phyloP scores from a whole-genome alignment of 1,284 basidiomycete genomes.

The Ganoderma leucocontextum region DNA sequence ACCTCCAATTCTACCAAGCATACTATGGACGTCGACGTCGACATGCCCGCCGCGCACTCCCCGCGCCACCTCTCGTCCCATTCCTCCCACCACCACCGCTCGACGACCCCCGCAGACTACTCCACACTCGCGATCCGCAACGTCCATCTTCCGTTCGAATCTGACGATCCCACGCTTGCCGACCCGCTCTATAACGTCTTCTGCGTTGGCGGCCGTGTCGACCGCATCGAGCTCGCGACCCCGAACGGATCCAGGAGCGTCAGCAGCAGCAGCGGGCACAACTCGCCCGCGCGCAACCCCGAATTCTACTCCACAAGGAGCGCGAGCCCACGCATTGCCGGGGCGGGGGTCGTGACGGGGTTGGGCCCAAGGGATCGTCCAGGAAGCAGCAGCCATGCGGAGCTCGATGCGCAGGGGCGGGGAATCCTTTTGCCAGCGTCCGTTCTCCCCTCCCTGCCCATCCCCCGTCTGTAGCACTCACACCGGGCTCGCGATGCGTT shows the following conservation, averaged over 20 bases:
- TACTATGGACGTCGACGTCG: conserved; percentile 31
- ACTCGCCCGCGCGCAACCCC: conserved; percentile 26
- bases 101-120: conserved; percentile 17
- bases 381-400: conserved; percentile 20
- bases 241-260: conserved; percentile 25
- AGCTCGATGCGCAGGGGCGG: conserved; percentile 52
- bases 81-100: conserved; percentile 12
- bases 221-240: conserved; percentile 29
- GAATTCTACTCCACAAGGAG: conserved; percentile 20
- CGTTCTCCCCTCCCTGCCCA: conserved; percentile 35
- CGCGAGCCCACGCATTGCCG: not conserved
- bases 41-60: conserved; percentile 27
- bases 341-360: not conserved
- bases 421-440: conserved; percentile 62
- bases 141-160: conserved; percentile 36
- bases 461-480: conserved; percentile 20
- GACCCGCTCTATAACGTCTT: conserved; percentile 38
- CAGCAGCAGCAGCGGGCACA: conserved; percentile 26
- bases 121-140: conserved; percentile 37
- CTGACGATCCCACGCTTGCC: conserved; percentile 29
- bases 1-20: not conserved
- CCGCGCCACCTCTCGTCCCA: conserved; percentile 9
- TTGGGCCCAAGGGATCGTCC: conserved; percentile 5
- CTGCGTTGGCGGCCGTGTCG: conserved; percentile 36
- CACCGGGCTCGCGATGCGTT: conserved; percentile 6